Evolutionary conservation across 2,329 filamentous ascomycete species (phyloP).

Genomic region (Exserohilum rostratum): DNA sequence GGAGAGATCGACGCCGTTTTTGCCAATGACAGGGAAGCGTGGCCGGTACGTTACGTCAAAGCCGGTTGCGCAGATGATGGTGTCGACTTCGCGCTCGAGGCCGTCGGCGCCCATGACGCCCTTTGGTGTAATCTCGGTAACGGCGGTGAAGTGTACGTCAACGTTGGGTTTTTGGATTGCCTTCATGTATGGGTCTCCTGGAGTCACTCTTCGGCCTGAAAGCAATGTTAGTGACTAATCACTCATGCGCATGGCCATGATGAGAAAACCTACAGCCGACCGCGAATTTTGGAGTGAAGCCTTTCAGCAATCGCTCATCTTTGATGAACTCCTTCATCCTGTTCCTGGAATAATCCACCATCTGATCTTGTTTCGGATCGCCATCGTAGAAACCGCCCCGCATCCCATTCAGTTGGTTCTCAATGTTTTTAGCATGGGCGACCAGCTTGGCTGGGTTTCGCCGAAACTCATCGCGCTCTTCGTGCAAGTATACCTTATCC

Average conservation of each 20-base stretch:
- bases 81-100: constrained; percentile 50
- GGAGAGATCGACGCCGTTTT: constrained; percentile 48
- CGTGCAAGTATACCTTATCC: constrained; percentile 53
- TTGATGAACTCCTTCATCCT: constrained; percentile 60
- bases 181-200: constrained; percentile 59
- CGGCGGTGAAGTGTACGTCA: constrained; percentile 58
- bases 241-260: neutral
- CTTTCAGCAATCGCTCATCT: constrained; percentile 56
- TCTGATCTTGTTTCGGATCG: constrained; percentile 49
- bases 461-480: constrained; percentile 52
- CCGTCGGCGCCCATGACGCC: constrained; percentile 55
- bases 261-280: constrained; percentile 48
- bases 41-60: constrained; percentile 54
- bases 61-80: constrained; percentile 54
- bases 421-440: constrained; percentile 54
- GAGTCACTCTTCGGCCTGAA: constrained; percentile 52
- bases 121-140: constrained; percentile 53
- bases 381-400: constrained; percentile 56
- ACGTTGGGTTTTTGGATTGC: constrained; percentile 59
- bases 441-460: constrained; percentile 51
- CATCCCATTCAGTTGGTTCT: constrained; percentile 55
- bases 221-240: neutral
- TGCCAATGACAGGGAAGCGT: constrained; percentile 52
- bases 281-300: constrained; percentile 55
- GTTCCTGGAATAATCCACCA: constrained; percentile 47